Conservation (phyloP, 805 yeast species). For the Debaryomyces prosopidis region DNA sequence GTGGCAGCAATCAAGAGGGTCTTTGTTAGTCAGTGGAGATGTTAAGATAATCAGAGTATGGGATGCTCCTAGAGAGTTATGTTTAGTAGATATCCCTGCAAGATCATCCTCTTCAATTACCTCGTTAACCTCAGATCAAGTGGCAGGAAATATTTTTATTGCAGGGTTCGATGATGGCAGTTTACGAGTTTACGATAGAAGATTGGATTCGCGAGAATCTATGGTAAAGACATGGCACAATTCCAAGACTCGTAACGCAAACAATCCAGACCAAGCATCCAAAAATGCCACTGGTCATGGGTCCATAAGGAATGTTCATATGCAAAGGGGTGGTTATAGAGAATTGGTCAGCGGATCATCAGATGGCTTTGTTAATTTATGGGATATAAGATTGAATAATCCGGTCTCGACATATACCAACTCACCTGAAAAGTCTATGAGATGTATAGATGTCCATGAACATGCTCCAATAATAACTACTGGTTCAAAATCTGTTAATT, state of each 20-base stretch:
- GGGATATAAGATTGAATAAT: conserved; percentile 82
- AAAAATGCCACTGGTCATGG: conserved; percentile 37
- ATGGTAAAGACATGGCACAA: conserved; percentile 80
- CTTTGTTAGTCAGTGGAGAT: conserved; percentile 90
- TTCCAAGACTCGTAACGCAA: conserved; percentile 14
- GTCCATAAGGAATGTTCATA: conserved; percentile 75
- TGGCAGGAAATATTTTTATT: conserved; percentile 85
- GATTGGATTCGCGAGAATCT: conserved; percentile 80
- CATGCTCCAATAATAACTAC: conserved; percentile 95
- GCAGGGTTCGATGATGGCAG: conserved; percentile 94
- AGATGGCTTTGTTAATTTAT: conserved; percentile 79
- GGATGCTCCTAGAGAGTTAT: conserved; percentile 95
- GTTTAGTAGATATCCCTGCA: conserved; percentile 86
- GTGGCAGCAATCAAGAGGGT: conserved; percentile 97
- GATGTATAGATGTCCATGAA: conserved; percentile 84
- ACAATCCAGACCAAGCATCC: conserved; percentile 19
- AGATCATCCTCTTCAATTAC: conserved; percentile 88
- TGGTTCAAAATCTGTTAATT: conserved; percentile 73
- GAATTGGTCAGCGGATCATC: conserved; percentile 83
- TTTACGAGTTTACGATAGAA: conserved; percentile 84
- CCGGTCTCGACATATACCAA: conserved; percentile 71
- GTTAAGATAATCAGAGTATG: conserved; percentile 87
- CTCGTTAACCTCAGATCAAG: conserved; percentile 89
- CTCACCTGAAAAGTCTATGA: conserved; percentile 48
- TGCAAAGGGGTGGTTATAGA: conserved; percentile 96